Conservation (phyloP, 441 rosid species). For the Populus trichocarpa region DNA sequence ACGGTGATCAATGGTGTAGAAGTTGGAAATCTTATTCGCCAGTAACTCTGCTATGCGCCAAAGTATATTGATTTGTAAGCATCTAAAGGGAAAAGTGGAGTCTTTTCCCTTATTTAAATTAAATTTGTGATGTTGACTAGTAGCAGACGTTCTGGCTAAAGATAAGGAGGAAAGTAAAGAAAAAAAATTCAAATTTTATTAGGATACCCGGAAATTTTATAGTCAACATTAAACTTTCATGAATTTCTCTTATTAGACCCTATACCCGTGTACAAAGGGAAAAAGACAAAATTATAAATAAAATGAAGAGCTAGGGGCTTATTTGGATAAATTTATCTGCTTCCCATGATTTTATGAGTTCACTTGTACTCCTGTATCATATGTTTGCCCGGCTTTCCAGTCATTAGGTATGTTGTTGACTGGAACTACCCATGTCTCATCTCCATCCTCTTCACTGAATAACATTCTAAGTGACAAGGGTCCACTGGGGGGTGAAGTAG, state of each 20-base stretch:
- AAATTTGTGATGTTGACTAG: slow-evolving; percentile 6
- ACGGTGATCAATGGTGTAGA: neutral
- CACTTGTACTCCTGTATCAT: slow-evolving; percentile 62
- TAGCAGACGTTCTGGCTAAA: neutral
- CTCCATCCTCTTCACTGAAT: slow-evolving; percentile 51
- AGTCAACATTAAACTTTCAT: slow-evolving; percentile 16
- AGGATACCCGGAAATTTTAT: neutral
- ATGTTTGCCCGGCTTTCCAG: slow-evolving; percentile 61
- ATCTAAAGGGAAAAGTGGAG: neutral
- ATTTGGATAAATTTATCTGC: slow-evolving; percentile 8
- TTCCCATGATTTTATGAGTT: slow-evolving; percentile 13
- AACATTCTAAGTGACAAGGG: slow-evolving; percentile 58
- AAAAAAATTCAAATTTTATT: neutral
- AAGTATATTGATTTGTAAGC: neutral
- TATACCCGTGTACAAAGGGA: neutral
- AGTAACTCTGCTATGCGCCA: neutral
- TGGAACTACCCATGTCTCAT: slow-evolving; percentile 59
- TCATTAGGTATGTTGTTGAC: slow-evolving; percentile 47
- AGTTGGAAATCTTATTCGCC: neutral
- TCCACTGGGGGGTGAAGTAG: slow-evolving; percentile 52
- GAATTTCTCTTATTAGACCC: slow-evolving; percentile 6
- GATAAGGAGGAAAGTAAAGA: neutral
- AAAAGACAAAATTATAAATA: slow-evolving; percentile 8
- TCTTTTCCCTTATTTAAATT: neutral
- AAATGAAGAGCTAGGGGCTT: slow-evolving; percentile 7